Base-by-base conservation (phyloP, 257 asterid genomes). In the Fraxinus excelsior region DNA sequence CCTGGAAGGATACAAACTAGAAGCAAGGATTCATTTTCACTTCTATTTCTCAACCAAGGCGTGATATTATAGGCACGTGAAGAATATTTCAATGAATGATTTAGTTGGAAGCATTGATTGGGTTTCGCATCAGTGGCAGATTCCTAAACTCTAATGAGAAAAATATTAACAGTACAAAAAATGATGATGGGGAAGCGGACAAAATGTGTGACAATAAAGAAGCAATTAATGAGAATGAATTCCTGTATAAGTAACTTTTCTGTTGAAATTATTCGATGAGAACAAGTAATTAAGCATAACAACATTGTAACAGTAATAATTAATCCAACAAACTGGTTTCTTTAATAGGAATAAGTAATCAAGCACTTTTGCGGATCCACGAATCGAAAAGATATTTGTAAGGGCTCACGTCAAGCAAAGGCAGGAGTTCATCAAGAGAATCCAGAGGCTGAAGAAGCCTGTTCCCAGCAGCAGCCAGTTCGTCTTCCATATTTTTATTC, bases 361-460 rank as follows among this genome's bases (percentile, higher is more conserved):
- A 14, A 49, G 60, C 60, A 49, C 23, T 49, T 4, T 7, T 14
- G 60, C 60, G 49, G 49, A 40, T 49, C 60, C 60, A 49, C 7
- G 13, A 49, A 49, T 49, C 60, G 60, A 78, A 44, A 23, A 25
- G 16, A 35, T 31, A 71, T 14, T 28, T 19, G 7, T 29, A 11
- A 42, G n/a, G 67, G 73, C 91, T 86, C 85, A 95, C 99, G 78
- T 95, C 98, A 72, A 95, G 97, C 82, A 93, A 82, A 26, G 84
- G 75, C 60, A 93, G 89, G 73, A 95, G 94, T 53, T 90, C 90
- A 6, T 88, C 93, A 44, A 70, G 73, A 18, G 92, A 82, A 49
- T 96, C 16, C 1, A 96, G 92, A 69, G 90, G 96, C 78, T 77
- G 83, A 37, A 81, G 87, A 81, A 95, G 96, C 82, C 85, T 85